phyloP scores from a whole-genome alignment of 495 filamentous ascomycete species.

The Aspergillus ellipticus region DNA sequence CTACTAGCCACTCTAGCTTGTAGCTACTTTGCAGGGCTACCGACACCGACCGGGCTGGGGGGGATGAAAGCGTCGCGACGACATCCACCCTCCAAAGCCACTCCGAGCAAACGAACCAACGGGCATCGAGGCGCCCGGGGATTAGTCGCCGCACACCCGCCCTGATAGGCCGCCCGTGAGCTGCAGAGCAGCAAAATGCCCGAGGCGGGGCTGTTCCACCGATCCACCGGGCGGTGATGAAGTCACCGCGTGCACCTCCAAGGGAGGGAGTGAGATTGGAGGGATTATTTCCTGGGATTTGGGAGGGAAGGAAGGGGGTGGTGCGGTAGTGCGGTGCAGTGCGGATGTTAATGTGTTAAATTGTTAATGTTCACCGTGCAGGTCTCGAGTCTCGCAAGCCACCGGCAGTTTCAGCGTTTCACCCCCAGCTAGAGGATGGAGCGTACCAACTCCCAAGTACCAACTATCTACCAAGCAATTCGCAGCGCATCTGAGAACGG shows the following conservation, averaged over 20 bases:
- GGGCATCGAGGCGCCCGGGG: not conserved
- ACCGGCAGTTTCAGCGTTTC: not conserved
- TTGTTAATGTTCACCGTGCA: no score
- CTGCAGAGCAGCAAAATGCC: conserved; percentile 7
- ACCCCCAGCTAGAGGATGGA: not conserved
- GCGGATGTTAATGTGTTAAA: no score
- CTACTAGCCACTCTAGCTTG: no score
- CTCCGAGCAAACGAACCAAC: not conserved
- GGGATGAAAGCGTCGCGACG: not conserved
- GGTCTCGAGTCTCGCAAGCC: no score
- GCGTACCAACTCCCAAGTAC: not conserved
- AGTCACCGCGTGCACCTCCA: conserved; percentile 12
- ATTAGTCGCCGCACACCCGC: not conserved
- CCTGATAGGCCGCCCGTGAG: not conserved
- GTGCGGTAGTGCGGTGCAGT: no score
- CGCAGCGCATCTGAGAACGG: not conserved
- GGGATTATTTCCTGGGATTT: no score
- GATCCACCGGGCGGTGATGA: conserved; percentile 14
- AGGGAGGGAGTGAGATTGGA: no score
- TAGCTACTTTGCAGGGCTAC: no score
- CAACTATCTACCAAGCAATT: not conserved
- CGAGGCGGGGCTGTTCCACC: conserved; percentile 14
- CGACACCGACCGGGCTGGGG: not conserved
- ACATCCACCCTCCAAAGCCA: no score
- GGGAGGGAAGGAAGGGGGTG: no score